Evolutionary conservation across 305 asterid species (phyloP), one percentile per base, ranked within the genome.

Genomic region (Fraxinus nigra): DNA sequence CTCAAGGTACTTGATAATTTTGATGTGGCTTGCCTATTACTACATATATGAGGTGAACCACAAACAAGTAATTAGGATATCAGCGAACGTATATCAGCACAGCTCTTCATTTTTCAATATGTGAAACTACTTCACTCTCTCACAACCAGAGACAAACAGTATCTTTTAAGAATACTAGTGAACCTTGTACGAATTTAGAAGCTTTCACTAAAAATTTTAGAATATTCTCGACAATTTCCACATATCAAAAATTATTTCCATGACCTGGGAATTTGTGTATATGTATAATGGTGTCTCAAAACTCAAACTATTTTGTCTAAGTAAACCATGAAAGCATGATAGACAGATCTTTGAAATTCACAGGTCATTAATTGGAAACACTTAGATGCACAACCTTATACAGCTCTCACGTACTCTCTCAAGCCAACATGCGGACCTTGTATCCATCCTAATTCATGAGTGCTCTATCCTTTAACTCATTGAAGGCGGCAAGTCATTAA

Each of bases 21-120:
- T 51, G 40, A 77, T 54, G 56, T n/a, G 34, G 61, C 81, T 78
- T 67, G 78, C 73, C 35, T 37, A 32, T 54, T 28, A 65, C 70
- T 28, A 26, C 18, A 40, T 70, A 56, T 11, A 65, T 61, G 22
- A 26, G 54, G 38, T 34, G 9, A 54, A 61, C 67, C 26, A 24
- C 26, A 24, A 24, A 24, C 26, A 24, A 24, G 26, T 24, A 48
- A 78, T 65, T 40, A 69, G 26, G 26, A 72, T 63, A 11, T 65
- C 34, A 26, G 34, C 24, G 72, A 34, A 13, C 22, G 9, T 20
- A 63, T 24, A 24, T 63, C 18, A 26, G 35, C 73, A 26, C 34
- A 63, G 7, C 34, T 63, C 72, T 65, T 16, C 37, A 65, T 65
- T 24, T 26, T 65, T 65, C 73, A 65, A 11, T 26, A 9, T 10